Evolutionary conservation across 2,329 filamentous ascomycete genomes (phyloP).

Genomic region (Ophiosphaerella korrae): DNA sequence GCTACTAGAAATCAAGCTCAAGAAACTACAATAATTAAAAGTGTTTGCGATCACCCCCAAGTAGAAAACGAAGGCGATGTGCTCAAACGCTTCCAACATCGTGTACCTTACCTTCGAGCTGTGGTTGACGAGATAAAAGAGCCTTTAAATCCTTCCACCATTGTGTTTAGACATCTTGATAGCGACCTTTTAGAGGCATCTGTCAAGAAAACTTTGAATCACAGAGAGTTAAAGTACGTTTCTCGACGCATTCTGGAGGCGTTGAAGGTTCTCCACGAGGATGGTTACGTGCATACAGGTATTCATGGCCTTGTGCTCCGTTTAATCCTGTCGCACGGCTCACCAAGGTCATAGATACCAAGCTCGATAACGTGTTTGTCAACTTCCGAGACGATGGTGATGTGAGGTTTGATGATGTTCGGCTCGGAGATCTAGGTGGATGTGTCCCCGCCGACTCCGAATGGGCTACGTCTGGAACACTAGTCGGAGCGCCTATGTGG

Average conservation of each 20-base stretch:
- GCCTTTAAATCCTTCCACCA: constrained; percentile 18
- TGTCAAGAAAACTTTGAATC: constrained; percentile 12
- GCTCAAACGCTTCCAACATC: constrained; percentile 25
- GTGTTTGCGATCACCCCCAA: constrained; percentile 22
- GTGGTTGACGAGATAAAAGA: constrained; percentile 33
- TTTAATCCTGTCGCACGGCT: not conserved
- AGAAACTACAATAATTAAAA: constrained; percentile 29
- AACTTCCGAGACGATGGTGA: constrained; percentile 33
- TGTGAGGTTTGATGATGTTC: constrained; percentile 41
- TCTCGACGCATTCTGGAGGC: constrained; percentile 25
- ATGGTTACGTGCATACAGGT: constrained; percentile 34
- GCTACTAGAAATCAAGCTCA: constrained; percentile 10
- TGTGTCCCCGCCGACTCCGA: constrained; percentile 25
- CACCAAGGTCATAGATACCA: constrained; percentile 27
- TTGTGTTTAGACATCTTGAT: constrained; percentile 28
- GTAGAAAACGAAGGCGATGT: constrained; percentile 32
- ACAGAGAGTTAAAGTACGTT: constrained; percentile 24
- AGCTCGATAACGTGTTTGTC: constrained; percentile 48
- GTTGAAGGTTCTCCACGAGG: constrained; percentile 28
- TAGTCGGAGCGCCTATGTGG: constrained; percentile 46
- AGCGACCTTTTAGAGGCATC: constrained; percentile 20
- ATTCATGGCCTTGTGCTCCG: not conserved
- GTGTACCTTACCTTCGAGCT: constrained; percentile 23
- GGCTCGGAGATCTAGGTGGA: constrained; percentile 43
- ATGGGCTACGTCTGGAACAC: constrained; percentile 27